phyloP scores from a whole-genome alignment of 225 moss, liverwort and hornwort species.

The Neckera pumila region DNA sequence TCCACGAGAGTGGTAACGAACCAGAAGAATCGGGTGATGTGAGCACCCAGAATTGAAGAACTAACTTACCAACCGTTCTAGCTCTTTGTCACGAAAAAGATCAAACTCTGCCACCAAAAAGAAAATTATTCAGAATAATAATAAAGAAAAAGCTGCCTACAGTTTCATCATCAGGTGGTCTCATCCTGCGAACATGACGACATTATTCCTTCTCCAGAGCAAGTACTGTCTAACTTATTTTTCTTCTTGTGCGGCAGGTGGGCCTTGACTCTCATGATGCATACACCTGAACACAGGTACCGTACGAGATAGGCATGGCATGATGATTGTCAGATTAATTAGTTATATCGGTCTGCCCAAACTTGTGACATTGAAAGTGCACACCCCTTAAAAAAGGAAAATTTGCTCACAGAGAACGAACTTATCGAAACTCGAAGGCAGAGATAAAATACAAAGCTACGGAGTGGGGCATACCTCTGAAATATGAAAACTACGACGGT shows the following conservation, averaged over 20 bases:
- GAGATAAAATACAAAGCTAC: background rate
- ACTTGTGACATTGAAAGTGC: background rate
- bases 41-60: background rate
- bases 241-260: background rate
- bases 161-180: background rate
- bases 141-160: background rate
- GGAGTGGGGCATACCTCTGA: background rate
- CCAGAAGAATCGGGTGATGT: background rate
- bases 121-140: background rate
- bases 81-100: background rate
- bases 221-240: background rate
- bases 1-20: background rate
- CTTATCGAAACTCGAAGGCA: background rate
- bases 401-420: background rate
- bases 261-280: background rate
- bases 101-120: background rate
- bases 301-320: background rate
- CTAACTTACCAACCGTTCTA: background rate
- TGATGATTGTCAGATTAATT: background rate
- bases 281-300: background rate
- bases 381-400: background rate
- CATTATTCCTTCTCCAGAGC: background rate
- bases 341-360: background rate
- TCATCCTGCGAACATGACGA: constrained; percentile 8
- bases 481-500: background rate